Percentiles rank a stretch among this genome's conserved stretches.
Evolutionary conservation across 805 yeast genomes (phyloP).

Genomic region (Saturnispora besseyi): DNA sequence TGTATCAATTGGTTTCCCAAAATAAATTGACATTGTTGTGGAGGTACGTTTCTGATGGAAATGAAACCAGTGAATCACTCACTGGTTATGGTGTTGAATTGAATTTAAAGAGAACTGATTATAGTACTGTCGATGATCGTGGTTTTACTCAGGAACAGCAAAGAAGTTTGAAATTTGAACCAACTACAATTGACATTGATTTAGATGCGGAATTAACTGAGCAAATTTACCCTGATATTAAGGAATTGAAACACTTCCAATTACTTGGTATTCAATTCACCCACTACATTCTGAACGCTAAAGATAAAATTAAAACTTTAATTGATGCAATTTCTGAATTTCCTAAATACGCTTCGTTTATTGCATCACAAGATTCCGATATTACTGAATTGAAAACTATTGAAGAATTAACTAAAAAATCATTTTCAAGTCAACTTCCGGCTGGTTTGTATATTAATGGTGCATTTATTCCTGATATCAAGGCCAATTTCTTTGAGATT

Average conservation of each 20-base stretch:
- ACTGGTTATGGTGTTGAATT: slow-evolving; percentile 63
- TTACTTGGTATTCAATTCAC: slow-evolving; percentile 36
- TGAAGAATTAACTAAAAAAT: background rate
- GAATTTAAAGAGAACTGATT: slow-evolving; percentile 57
- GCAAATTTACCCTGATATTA: slow-evolving; percentile 24
- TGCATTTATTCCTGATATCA: slow-evolving; percentile 40
- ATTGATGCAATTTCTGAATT: slow-evolving; percentile 38
- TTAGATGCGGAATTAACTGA: background rate
- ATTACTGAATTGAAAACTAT: slow-evolving; percentile 6
- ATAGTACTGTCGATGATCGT: slow-evolving; percentile 56
- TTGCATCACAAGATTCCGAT: slow-evolving; percentile 23
- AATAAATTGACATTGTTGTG: slow-evolving; percentile 69
- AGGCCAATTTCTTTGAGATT: slow-evolving; percentile 36
- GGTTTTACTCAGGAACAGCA: slow-evolving; percentile 19
- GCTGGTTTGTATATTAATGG: slow-evolving; percentile 65
- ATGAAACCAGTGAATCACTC: slow-evolving; percentile 24
- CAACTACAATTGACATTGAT: background rate
- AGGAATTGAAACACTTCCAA: slow-evolving; percentile 25
- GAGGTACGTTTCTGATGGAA: slow-evolving; percentile 48
- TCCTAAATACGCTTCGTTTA: slow-evolving; percentile 41
- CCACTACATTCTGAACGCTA: slow-evolving; percentile 29
- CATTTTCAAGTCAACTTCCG: slow-evolving; percentile 12
- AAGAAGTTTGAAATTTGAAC: background rate
- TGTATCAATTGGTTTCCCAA: slow-evolving; percentile 46
- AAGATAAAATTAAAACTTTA: slow-evolving; percentile 31